Percentiles rank a stretch among this genome's conserved stretches.
phyloP scores from a whole-genome alignment of 495 filamentous ascomycete genomes.

The Talaromyces thailandensis region DNA sequence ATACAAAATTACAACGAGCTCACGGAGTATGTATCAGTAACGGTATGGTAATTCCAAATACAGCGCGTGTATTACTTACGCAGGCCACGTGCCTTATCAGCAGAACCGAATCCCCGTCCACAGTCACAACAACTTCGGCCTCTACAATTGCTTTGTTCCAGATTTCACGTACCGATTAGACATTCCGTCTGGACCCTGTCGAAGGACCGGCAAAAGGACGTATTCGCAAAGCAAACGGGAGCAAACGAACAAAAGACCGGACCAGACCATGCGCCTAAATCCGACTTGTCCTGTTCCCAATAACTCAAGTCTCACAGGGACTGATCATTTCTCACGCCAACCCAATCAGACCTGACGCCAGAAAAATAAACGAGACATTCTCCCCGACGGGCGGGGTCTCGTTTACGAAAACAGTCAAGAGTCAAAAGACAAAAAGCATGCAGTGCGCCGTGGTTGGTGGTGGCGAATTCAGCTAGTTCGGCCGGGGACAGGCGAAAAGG shows the following conservation, averaged over 20 bases:
- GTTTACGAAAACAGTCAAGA: neutral
- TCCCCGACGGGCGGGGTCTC: neutral
- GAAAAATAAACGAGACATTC: neutral
- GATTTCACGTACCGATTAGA: neutral
- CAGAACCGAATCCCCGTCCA: neutral
- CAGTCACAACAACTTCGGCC: neutral
- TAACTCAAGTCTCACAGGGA: neutral
- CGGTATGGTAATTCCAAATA: neutral
- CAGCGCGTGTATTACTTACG: neutral
- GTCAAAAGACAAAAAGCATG: neutral
- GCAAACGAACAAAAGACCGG: neutral
- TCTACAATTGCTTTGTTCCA: neutral
- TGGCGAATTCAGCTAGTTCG: neutral
- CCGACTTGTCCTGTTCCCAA: neutral
- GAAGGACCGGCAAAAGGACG: neutral
- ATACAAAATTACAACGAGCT: too few species aligned
- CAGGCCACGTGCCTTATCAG: neutral
- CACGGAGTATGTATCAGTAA: neutral
- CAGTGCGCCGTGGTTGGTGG: neutral
- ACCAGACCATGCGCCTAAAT: neutral
- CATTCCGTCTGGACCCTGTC: too few species aligned
- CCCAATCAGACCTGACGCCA: neutral
- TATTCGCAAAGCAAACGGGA: neutral
- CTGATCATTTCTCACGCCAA: neutral
- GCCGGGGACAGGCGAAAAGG: neutral